Percentiles rank a stretch among this genome's conserved stretches.
phyloP scores from a whole-genome alignment of 2,329 filamentous ascomycete genomes.

The Verticillium albo-atrum region DNA sequence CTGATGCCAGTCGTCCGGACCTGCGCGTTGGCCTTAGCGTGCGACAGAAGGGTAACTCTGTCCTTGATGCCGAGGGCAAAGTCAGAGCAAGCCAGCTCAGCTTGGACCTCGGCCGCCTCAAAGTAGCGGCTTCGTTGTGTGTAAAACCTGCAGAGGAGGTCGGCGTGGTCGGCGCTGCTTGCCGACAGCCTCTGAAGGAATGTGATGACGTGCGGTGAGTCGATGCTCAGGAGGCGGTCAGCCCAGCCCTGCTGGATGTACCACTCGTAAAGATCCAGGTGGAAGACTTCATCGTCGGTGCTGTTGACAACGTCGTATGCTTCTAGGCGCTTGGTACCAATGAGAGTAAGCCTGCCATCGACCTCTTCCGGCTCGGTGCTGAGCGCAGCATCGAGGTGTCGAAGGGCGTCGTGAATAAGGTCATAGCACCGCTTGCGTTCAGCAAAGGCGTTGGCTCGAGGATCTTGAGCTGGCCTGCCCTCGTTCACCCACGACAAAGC shows the following conservation, averaged over 20 bases:
- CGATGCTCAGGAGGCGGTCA: conserved; percentile 78
- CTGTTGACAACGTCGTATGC: conserved; percentile 87
- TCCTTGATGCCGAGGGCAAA: conserved; percentile 77
- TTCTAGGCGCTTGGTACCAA: conserved; percentile 76
- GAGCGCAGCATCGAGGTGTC: conserved; percentile 69
- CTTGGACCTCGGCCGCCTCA: conserved; percentile 82
- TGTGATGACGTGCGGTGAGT: conserved; percentile 79
- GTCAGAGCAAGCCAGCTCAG: conserved; percentile 75
- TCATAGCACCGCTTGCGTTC: conserved; percentile 77
- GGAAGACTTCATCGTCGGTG: conserved; percentile 89
- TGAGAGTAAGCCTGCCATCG: conserved; percentile 73
- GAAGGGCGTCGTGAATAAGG: conserved; percentile 78
- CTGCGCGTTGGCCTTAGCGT: conserved; percentile 88
- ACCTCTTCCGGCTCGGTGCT: conserved; percentile 65
- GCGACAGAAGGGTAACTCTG: conserved; percentile 83
- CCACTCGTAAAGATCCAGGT: conserved; percentile 97
- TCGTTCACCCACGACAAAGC: conserved; percentile 87
- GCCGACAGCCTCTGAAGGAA: conserved; percentile 77
- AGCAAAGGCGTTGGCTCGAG: conserved; percentile 62
- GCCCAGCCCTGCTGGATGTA: conserved; percentile 83
- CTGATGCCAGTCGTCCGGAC: conserved; percentile 73
- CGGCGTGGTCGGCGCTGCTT: conserved; percentile 72
- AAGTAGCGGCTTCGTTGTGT: conserved; percentile 80
- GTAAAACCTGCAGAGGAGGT: conserved; percentile 90
- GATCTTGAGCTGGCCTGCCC: conserved; percentile 66